phyloP scores from a whole-genome alignment of 257 asterid species.

The Echium plantagineum region DNA sequence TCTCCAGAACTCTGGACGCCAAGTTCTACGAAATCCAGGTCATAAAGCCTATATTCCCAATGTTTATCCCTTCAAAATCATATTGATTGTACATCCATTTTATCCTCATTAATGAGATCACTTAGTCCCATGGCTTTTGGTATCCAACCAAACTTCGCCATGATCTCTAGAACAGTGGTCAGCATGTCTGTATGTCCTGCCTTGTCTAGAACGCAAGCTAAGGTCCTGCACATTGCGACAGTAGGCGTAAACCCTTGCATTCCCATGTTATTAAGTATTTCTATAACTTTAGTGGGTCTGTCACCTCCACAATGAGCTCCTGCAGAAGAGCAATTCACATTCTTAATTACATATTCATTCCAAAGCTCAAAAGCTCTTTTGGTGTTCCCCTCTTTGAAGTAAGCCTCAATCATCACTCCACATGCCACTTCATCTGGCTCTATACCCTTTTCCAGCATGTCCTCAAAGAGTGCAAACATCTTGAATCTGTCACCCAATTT shows the following conservation, averaged over 20 bases:
- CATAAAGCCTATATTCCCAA: too few relatives aligned
- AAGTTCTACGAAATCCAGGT: too few relatives aligned
- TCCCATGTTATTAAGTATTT: constrained; percentile 41
- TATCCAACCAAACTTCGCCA: constrained; percentile 60
- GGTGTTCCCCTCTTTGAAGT: constrained; percentile 41
- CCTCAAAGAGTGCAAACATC: constrained; percentile 52
- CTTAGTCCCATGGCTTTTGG: constrained; percentile 31
- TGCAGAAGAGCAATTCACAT: constrained; percentile 34
- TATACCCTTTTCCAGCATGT: constrained; percentile 45
- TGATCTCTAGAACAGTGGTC: constrained; percentile 32
- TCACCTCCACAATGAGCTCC: constrained; percentile 45
- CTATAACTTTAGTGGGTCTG: constrained; percentile 32
- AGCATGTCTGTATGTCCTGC: constrained; percentile 46
- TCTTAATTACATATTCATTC: constrained; percentile 49
- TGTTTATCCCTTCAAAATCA: too few relatives aligned
- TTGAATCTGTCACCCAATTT: constrained; percentile 48
- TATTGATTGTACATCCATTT: constrained; percentile 7
- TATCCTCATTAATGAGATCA: constrained; percentile 31
- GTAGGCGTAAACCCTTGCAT: constrained; percentile 52
- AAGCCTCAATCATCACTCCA: constrained; percentile 43
- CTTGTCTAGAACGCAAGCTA: constrained; percentile 45
- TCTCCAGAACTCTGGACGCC: too few relatives aligned
- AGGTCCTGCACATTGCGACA: constrained; percentile 44
- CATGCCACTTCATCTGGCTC: constrained; percentile 67
- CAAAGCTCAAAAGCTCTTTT: constrained; percentile 48